A percentile compares a stretch with the other conserved stretches of the same genome.
phyloP scores from a whole-genome alignment of 805 yeast species.

The Candida chauliodis region DNA sequence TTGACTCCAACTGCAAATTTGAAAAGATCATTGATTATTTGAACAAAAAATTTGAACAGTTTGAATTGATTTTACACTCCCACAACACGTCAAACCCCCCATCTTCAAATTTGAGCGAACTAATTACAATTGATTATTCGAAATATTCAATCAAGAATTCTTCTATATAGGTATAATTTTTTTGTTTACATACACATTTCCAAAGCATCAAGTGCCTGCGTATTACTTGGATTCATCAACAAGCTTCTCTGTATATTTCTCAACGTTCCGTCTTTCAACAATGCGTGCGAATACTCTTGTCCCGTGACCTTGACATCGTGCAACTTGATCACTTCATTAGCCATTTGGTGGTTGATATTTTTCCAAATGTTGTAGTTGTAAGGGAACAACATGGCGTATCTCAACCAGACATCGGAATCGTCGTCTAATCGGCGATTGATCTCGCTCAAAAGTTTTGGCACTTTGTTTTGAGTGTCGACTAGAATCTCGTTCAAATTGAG shows the following conservation, averaged over 20 bases:
- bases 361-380: constrained; percentile 67
- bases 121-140: constrained; percentile 42
- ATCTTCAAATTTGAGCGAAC: constrained; percentile 17
- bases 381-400: constrained; percentile 73
- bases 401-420: constrained; percentile 49
- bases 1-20: constrained; percentile 37
- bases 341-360: constrained; percentile 51
- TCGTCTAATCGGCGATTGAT: constrained; percentile 41
- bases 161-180: constrained; percentile 6
- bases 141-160: constrained; percentile 37
- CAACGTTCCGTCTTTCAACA: constrained; percentile 43
- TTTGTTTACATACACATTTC: constrained; percentile 4
- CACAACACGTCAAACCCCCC: background rate
- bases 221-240: constrained; percentile 51
- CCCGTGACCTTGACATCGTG: constrained; percentile 51
- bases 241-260: constrained; percentile 66
- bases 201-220: constrained; percentile 10
- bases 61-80: constrained; percentile 22
- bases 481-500: constrained; percentile 45
- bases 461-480: constrained; percentile 49
- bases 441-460: constrained; percentile 57
- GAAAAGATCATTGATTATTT: constrained; percentile 42
- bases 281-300: constrained; percentile 48
- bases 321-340: constrained; percentile 54
- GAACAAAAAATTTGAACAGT: constrained; percentile 33